Conservation (phyloP, 2,329 filamentous ascomycete species). For the Aureobasidium sp. region DNA sequence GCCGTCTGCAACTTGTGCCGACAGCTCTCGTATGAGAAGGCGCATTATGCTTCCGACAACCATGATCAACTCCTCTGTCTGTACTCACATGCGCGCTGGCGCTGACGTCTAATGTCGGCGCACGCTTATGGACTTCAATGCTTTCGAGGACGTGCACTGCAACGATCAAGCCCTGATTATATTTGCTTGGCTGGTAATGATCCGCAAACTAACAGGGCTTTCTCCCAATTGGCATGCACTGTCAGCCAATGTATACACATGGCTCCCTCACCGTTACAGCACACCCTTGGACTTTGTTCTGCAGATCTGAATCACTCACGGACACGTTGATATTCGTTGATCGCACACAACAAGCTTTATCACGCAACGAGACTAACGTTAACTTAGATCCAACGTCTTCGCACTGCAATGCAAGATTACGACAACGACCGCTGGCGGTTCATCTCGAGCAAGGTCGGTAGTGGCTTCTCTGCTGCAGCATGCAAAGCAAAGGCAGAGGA, state of each 20-base stretch:
- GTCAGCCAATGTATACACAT: neutral
- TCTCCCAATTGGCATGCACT: neutral
- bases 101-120: neutral
- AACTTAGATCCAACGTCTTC: constrained; percentile 68
- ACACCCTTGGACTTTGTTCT: neutral
- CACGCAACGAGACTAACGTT: neutral
- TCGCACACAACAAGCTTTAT: neutral
- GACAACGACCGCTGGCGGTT: constrained; percentile 91
- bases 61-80: neutral
- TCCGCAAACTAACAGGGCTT: neutral
- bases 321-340: neutral
- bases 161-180: neutral
- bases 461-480: constrained; percentile 77
- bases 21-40: neutral
- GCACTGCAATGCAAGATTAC: constrained; percentile 71
- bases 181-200: no score
- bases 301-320: neutral
- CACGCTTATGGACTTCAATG: neutral
- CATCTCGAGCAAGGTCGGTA: constrained; percentile 82
- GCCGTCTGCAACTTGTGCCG: neutral
- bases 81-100: neutral
- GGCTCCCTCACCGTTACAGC: neutral
- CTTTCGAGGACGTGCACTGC: neutral
- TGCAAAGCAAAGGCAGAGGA: constrained; percentile 75
- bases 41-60: neutral